Percentiles rank a stretch among this genome's conserved stretches.
Conservation (phyloP, 192 early-diverging fungal genomes). For the Gigaspora rosea region DNA sequence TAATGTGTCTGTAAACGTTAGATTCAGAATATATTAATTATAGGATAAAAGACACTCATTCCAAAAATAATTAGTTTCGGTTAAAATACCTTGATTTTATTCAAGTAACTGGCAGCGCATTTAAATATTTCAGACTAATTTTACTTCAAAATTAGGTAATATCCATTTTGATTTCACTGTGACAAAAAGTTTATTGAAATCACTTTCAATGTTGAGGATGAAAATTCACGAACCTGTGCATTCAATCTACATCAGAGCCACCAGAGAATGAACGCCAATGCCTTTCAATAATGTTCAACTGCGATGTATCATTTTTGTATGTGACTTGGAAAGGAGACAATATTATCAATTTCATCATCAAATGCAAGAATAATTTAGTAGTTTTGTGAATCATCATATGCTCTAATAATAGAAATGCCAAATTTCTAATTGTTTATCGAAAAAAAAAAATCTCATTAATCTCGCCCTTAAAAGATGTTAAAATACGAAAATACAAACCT, state of each 20-base stretch:
- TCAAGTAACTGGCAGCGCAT: neutral
- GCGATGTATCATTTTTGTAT: neutral
- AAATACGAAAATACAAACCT: constrained; percentile 35
- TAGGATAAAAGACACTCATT: neutral
- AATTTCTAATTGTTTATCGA: constrained; percentile 17
- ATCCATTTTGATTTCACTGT: constrained; percentile 8
- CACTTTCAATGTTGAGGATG: neutral
- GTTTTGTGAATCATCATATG: constrained; percentile 8
- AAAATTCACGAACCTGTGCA: constrained; percentile 15
- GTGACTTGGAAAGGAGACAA: constrained; percentile 6
- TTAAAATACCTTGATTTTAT: neutral
- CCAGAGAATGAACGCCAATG: constrained; percentile 4
- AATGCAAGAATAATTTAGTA: neutral
- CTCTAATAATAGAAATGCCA: constrained; percentile 1
- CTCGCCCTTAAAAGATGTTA: neutral
- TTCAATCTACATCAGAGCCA: neutral
- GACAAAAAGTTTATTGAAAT: neutral
- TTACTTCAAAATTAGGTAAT: neutral
- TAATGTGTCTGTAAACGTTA: neutral
- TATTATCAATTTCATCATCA: constrained; percentile 24
- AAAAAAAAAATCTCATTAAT: neutral
- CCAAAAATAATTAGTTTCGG: neutral
- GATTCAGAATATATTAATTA: neutral
- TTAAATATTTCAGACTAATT: neutral
- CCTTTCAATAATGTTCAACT: neutral